Base-by-base conservation (phyloP, 1,284 basidiomycete genomes). In the Pascua guehoae region DNA sequence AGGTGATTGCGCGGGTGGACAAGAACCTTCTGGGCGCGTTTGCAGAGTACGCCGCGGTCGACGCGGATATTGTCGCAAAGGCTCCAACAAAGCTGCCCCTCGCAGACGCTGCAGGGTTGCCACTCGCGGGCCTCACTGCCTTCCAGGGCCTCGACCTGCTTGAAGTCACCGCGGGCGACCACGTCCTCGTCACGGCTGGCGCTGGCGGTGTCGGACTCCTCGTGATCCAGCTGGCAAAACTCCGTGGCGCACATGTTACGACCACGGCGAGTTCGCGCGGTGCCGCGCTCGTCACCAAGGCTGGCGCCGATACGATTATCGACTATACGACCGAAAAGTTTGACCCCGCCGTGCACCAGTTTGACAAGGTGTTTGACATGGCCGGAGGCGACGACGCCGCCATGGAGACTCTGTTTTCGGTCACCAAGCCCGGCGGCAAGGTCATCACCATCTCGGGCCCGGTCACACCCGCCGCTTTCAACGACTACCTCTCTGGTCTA, bases 161-260 rank as follows among this genome's bases (percentile, higher is more conserved):
- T 36, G 51, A 56, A 7, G 53, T 65, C 44, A 54, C 52, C 46
- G 42, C 53, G 0, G 61, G 58, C 41, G 64, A 66, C 37, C 51
- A 69, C 41, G 57, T 77, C 47, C 64, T 82, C 32, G 68, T 82
- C 40, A 80, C 79, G 67, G 77, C 75, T 16, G 81, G 79, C 12
- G 69, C 79, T 12, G 75, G 77, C 12, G 69, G 75, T 8, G 79
- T 81, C 41, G 81, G 81, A 0, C 67, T 78, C 38, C 81, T 75
- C 63, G 78, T 78, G 7, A 66, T 81, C 41, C 80, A 82, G 62
- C 72, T 82, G 42, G 78, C 78, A 40, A 75, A 76, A 56, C 53
- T 76, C 8, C 65, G 76, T 1, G 81, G 81, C 14, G 78, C 78
- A 64, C 73, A 70, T 41, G 78, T 80, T 42, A 69, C 78, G 50